Conservation (phyloP, 2,329 filamentous ascomycete genomes). For the Botrytis aclada region DNA sequence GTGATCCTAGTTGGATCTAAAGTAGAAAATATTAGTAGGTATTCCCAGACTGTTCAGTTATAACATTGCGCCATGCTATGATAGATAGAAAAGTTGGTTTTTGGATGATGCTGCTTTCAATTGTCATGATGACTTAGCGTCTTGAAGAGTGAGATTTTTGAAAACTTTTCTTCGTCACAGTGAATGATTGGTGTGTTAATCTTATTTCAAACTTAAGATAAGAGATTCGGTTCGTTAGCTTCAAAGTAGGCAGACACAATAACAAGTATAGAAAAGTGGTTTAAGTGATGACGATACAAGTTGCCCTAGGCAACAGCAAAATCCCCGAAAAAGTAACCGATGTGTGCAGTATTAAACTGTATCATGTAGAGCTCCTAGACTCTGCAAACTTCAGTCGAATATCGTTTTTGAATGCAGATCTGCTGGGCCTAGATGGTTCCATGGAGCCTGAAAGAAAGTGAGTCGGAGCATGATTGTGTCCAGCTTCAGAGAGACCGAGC, state of each 20-base stretch:
- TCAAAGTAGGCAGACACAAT: neutral
- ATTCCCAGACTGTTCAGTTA: conserved; percentile 17
- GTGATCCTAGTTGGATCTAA: conserved; percentile 14
- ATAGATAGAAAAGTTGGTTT: neutral
- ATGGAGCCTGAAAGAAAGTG: neutral
- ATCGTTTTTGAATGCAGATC: neutral
- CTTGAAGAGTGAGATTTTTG: neutral
- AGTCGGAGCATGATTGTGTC: neutral
- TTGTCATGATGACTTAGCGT: neutral
- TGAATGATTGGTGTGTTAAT: neutral
- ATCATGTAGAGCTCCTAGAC: neutral
- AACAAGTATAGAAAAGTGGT: neutral
- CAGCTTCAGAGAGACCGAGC: neutral
- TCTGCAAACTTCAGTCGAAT: neutral
- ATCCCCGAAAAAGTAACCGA: neutral
- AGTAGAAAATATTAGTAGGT: conserved; percentile 22
- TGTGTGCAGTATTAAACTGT: neutral
- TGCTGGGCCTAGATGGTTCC: neutral
- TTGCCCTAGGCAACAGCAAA: conserved; percentile 3
- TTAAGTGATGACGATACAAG: neutral
- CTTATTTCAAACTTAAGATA: neutral
- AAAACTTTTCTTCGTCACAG: neutral
- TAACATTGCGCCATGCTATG: neutral
- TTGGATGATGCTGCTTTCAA: neutral
- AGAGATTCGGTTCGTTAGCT: neutral